Base-by-base conservation (phyloP, 2,329 filamentous ascomycete species). In the Hymenoscyphus linearis region DNA sequence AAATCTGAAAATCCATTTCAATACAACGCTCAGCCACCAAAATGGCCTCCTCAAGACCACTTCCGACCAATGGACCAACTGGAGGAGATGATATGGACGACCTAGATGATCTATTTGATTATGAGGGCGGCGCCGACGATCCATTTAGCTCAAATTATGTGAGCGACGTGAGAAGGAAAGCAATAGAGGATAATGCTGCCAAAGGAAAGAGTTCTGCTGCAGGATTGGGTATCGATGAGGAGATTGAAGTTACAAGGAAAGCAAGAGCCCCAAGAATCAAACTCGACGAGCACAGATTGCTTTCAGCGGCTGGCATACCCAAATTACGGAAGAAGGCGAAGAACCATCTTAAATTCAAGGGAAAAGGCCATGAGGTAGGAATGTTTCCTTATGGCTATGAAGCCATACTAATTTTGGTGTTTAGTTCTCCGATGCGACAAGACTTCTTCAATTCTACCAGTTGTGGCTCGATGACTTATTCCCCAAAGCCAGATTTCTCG, bases 401-500 rank as follows among this genome's bases (percentile, higher is more conserved):
- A 50, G 13, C 18, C 13, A 25, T 50, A 22, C 44, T 50, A 50
- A 50, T 12, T 13, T 12, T 18, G 22, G 12, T 50, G 44, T 25
- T 50, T 59, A 93, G 87, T 98, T 95, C 75, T 87, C 89, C 18
- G 95, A 99, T 72, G 85, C 92, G 12, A 84, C 87, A 0, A 85
- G 87, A 16, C 82, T 99, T 26, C 81, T 99, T 55, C 91, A 90
- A 26, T 90, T 96, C 73, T 99, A 98, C 73, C 95, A 98, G 73
- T 76, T 96, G 60, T 99, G 95, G 95, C 88, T 99, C 1, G 93
- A 99, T 75, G 92, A 97, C 71, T 80, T 99, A 13, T 99, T 93
- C 71, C 95, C 95, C 13, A 92, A 96, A 71, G 95, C 93, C 4
- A 93, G 92, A 71, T 99, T 99, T 71, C 83, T 90, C 55, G 95